Conservation (phyloP, 805 yeast genomes). For the Candida sonorensis region DNA sequence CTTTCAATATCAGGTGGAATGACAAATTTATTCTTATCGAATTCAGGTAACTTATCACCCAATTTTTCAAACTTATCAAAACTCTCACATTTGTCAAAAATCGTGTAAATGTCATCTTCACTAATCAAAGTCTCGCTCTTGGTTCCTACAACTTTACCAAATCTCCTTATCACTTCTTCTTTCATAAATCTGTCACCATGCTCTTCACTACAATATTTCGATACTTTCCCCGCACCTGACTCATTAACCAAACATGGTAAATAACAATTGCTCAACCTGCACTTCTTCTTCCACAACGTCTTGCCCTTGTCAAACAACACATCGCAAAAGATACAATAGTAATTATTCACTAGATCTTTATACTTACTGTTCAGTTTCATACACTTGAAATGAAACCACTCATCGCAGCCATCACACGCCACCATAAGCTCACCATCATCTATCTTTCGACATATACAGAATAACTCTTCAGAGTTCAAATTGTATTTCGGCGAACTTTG, state of each 20-base stretch:
- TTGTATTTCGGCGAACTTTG: slow-evolving; percentile 32
- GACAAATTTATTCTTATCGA: slow-evolving; percentile 13
- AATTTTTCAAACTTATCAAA: slow-evolving; percentile 20
- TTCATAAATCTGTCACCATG: slow-evolving; percentile 54
- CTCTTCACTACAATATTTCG: slow-evolving; percentile 69
- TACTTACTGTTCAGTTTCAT: slow-evolving; percentile 48
- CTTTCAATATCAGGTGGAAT: slow-evolving; percentile 2
- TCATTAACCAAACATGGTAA: slow-evolving; percentile 38
- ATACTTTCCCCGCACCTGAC: slow-evolving; percentile 24
- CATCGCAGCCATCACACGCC: slow-evolving; percentile 93
- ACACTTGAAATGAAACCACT: slow-evolving; percentile 87
- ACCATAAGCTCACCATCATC: slow-evolving; percentile 84
- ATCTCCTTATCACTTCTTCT: slow-evolving; percentile 17
- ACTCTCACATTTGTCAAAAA: slow-evolving; percentile 11
- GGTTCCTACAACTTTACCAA: slow-evolving; percentile 6
- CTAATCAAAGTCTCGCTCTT: slow-evolving; percentile 7
- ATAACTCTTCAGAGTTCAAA: slow-evolving; percentile 54
- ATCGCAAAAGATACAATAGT: slow-evolving; percentile 69
- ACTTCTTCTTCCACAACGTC: slow-evolving; percentile 71
- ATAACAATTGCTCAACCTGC: slow-evolving; percentile 54
- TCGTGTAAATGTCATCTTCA: slow-evolving; percentile 8
- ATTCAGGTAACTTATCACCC: slow-evolving; percentile 38
- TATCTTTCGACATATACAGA: slow-evolving; percentile 70
- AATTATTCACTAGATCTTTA: slow-evolving; percentile 52
- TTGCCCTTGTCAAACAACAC: slow-evolving; percentile 36